Conservation (phyloP, 768 basidiomycete genomes). For the Psilocybe sp. region DNA sequence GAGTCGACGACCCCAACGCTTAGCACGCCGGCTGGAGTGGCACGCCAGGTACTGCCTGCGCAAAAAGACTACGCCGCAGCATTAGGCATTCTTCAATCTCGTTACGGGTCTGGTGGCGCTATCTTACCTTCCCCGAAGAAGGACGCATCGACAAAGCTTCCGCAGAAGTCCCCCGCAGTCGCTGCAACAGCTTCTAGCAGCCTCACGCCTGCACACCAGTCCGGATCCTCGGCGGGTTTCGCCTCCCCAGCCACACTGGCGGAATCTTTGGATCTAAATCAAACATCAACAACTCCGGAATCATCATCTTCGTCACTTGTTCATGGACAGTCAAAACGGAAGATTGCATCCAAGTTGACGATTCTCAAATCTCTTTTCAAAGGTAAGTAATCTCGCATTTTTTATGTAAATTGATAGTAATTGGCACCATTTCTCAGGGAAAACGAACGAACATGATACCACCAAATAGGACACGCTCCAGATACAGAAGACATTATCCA, state of each 20-base stretch:
- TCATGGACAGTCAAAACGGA: neutral
- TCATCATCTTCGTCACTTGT: neutral
- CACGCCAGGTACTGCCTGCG: slow-evolving; percentile 9
- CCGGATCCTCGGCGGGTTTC: neutral
- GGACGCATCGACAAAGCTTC: slow-evolving; percentile 22
- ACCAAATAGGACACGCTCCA: too few relatives aligned
- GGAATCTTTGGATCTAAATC: slow-evolving; percentile 3
- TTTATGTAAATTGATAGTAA: too few relatives aligned
- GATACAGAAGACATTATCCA: too few relatives aligned
- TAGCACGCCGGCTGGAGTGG: slow-evolving; percentile 15
- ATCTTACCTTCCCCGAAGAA: slow-evolving; percentile 28
- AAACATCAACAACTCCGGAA: slow-evolving; percentile 2
- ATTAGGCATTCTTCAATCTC: slow-evolving; percentile 30
- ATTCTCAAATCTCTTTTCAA: slow-evolving; percentile 21
- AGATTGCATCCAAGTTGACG: slow-evolving; percentile 11
- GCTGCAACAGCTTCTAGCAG: slow-evolving; percentile 3
- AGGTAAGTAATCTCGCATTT: slow-evolving; percentile 7
- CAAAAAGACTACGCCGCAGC: slow-evolving; percentile 37
- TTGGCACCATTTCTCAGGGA: too few relatives aligned
- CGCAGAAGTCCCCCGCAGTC: slow-evolving; percentile 6
- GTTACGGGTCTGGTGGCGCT: slow-evolving; percentile 29
- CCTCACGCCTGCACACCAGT: neutral
- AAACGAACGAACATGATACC: too few relatives aligned
- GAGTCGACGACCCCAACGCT: slow-evolving; percentile 23
- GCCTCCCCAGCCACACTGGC: slow-evolving; percentile 16